phyloP scores from a whole-genome alignment of 805 yeast species.

The Lachancea cidri region DNA sequence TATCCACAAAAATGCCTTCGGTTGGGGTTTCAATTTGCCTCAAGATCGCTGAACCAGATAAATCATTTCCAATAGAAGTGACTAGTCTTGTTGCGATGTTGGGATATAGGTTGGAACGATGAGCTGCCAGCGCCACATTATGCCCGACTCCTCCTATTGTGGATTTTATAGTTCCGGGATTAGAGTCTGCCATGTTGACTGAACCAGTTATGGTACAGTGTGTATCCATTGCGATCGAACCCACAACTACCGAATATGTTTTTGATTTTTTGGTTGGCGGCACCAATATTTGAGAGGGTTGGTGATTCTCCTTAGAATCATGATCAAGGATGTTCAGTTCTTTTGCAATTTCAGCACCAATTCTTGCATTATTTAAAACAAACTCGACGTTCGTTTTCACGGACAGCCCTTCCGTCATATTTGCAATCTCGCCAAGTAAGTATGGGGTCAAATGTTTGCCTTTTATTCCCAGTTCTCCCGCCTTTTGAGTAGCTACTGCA shows the following conservation, averaged over 20 bases:
- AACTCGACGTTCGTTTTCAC: slow-evolving; percentile 67
- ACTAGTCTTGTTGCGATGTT: slow-evolving; percentile 39
- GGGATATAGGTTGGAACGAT: slow-evolving; percentile 26
- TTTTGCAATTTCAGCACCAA: slow-evolving; percentile 64
- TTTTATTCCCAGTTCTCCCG: slow-evolving; percentile 43
- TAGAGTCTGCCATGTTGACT: slow-evolving; percentile 52
- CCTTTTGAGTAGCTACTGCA: slow-evolving; percentile 51
- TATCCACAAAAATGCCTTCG: slow-evolving; percentile 12
- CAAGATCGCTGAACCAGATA: slow-evolving; percentile 42
- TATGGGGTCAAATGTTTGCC: slow-evolving; percentile 85
- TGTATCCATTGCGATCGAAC: slow-evolving; percentile 73
- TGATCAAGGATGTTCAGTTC: slow-evolving; percentile 32
- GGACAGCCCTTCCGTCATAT: slow-evolving; percentile 63
- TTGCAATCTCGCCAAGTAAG: slow-evolving; percentile 57
- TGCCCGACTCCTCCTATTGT: slow-evolving; percentile 82
- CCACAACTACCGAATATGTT: slow-evolving; percentile 47
- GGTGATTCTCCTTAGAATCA: background rate
- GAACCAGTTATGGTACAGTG: slow-evolving; percentile 44
- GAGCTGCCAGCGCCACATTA: slow-evolving; percentile 66
- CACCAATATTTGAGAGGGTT: background rate
- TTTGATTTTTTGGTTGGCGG: background rate
- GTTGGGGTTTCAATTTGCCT: slow-evolving; percentile 32
- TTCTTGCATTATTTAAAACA: slow-evolving; percentile 68
- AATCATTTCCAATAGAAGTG: slow-evolving; percentile 58
- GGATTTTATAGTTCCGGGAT: slow-evolving; percentile 56